Conservation (phyloP, 2,329 filamentous ascomycete species). For the Thielaviopsis euricoi region DNA sequence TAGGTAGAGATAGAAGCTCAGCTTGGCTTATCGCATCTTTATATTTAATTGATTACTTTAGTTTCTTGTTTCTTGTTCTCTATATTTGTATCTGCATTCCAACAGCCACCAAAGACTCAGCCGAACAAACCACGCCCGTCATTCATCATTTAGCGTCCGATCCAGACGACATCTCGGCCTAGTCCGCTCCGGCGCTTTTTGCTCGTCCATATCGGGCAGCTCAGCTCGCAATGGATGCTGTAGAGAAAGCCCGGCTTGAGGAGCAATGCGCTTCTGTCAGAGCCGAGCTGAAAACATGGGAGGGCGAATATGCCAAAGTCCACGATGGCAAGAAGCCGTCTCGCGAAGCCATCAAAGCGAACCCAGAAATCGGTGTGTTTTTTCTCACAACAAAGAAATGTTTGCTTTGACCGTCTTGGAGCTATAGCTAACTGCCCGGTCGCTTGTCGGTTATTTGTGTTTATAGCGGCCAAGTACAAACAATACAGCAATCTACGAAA, state of each 20-base stretch:
- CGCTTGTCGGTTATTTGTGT: too few relatives aligned
- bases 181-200: background rate
- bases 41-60: too few relatives aligned
- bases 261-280: constrained; percentile 38
- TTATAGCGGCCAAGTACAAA: constrained; percentile 52
- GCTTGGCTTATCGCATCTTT: too few relatives aligned
- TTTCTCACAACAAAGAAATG: constrained; percentile 15
- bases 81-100: too few relatives aligned
- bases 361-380: constrained; percentile 46
- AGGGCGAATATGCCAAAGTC: constrained; percentile 45
- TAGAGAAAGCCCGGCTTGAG: constrained; percentile 29
- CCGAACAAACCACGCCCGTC: too few relatives aligned
- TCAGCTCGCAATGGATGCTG: constrained; percentile 33
- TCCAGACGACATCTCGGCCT: background rate
- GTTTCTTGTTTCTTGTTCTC: too few relatives aligned
- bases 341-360: constrained; percentile 60
- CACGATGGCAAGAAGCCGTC: constrained; percentile 53
- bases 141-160: background rate
- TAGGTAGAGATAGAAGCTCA: too few relatives aligned
- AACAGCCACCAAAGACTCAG: background rate
- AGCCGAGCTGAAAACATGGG: constrained; percentile 58
- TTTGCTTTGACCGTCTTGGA: background rate
- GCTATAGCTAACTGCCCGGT: background rate
- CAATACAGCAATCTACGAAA: constrained; percentile 53
- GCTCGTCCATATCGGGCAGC: background rate